Percentiles rank a stretch among this genome's conserved stretches.
These are phyloP conservation scores for Clarkia xantiana DNA, from an alignment of 345 rosid species.

Conservation along the genomic window DNA sequence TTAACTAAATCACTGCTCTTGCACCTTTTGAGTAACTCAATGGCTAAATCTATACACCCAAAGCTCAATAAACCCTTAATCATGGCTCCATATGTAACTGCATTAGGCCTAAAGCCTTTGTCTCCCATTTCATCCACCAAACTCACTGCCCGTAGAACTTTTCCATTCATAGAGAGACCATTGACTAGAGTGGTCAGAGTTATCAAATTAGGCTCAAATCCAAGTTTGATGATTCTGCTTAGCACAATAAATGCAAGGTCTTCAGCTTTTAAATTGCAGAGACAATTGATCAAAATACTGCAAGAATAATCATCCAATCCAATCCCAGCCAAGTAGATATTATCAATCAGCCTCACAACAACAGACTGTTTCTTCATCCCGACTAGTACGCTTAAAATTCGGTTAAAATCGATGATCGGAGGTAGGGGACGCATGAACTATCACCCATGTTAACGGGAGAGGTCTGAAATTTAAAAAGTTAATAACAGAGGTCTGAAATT, in stretches of 20 bases:
- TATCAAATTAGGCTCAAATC: slow-evolving; percentile 2
- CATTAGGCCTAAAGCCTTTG: slow-evolving; percentile 3
- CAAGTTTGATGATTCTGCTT: slow-evolving; percentile 3
- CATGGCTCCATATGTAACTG: slow-evolving; percentile 4
- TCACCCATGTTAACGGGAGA: too few relatives aligned
- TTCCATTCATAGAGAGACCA: background rate
- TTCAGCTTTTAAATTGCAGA: background rate
- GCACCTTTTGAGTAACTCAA: slow-evolving; percentile 5
- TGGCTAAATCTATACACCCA: background rate
- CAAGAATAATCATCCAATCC: background rate
- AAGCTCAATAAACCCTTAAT: slow-evolving; percentile 1
- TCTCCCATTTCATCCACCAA: slow-evolving; percentile 4
- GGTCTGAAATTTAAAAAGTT: too few relatives aligned
- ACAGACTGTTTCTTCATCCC: slow-evolving; percentile 6
- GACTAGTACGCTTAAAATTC: background rate
- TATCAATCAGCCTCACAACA: slow-evolving; percentile 1
- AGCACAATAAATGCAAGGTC: slow-evolving; percentile 5
- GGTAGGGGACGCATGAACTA: too few relatives aligned
- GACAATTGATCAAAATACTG: slow-evolving; percentile 8
- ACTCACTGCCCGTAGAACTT: background rate
- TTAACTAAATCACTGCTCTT: background rate
- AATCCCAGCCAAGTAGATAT: slow-evolving; percentile 1
- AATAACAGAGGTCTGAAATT: too few relatives aligned
- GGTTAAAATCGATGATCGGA: slow-evolving; percentile 8
- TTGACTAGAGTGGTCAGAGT: slow-evolving; percentile 2